Conservation (phyloP, 1,284 basidiomycete species). For the Cryptococcus sp. region DNA sequence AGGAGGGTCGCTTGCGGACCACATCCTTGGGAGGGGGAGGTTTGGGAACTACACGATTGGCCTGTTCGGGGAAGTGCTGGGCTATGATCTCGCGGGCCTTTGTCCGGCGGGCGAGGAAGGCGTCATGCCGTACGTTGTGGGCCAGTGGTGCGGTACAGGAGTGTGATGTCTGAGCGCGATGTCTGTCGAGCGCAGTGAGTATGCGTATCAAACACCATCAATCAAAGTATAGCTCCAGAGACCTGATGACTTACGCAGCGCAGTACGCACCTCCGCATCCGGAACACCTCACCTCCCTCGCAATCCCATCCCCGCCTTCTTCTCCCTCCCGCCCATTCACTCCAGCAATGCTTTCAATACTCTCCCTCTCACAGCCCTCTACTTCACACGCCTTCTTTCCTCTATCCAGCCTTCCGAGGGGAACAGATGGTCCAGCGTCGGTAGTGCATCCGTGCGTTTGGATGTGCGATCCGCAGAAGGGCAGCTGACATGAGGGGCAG, state of each 20-base stretch:
- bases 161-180: slow-evolving; percentile 36
- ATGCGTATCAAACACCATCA: background rate
- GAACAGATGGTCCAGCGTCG: background rate
- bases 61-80: slow-evolving; percentile 32
- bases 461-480: slow-evolving; percentile 38
- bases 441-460: slow-evolving; percentile 25
- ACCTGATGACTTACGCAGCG: slow-evolving; percentile 25
- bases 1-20: background rate
- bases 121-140: slow-evolving; percentile 30
- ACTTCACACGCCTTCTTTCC: slow-evolving; percentile 24
- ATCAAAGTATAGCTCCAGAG: background rate
- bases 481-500: slow-evolving; percentile 28
- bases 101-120: slow-evolving; percentile 18
- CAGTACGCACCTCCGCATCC: slow-evolving; percentile 37
- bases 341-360: slow-evolving; percentile 38
- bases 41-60: slow-evolving; percentile 20
- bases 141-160: slow-evolving; percentile 29
- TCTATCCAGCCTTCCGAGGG: slow-evolving; percentile 12
- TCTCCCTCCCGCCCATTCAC: slow-evolving; percentile 6
- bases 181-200: slow-evolving; percentile 3
- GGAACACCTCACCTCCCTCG: slow-evolving; percentile 32
- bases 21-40: slow-evolving; percentile 25
- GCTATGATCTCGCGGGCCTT: slow-evolving; percentile 33
- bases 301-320: slow-evolving; percentile 17
- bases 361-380: slow-evolving; percentile 27